Conservation (phyloP, 257 asterid genomes). For the Eucommia ulmoides region DNA sequence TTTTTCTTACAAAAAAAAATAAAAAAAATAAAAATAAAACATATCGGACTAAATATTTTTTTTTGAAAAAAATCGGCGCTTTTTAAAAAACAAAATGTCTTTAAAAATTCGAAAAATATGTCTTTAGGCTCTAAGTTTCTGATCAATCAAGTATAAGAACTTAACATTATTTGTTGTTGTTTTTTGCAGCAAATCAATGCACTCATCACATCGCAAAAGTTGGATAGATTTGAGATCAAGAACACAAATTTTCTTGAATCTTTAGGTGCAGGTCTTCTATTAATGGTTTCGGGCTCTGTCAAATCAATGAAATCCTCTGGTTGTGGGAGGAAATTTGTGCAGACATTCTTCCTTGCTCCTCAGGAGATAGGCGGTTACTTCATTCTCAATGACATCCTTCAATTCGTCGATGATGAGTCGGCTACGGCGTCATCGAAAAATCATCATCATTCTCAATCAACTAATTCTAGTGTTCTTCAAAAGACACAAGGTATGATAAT, state of each 20-base stretch:
- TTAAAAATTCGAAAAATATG: too few species aligned
- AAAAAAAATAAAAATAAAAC: too few species aligned
- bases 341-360: conserved; percentile 93
- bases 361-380: conserved; percentile 88
- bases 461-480: conserved; percentile 30
- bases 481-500: conserved; percentile 51
- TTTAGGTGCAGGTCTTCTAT: conserved; percentile 82
- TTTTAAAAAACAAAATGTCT: too few species aligned
- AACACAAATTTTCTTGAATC: conserved; percentile 84
- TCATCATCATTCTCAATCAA: conserved; percentile 44
- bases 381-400: conserved; percentile 80
- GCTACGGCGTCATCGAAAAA: conserved; percentile 43
- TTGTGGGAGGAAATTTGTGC: conserved; percentile 71
- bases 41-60: too few species aligned
- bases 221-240: conserved; percentile 64
- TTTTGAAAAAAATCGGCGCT: too few species aligned
- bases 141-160: too few species aligned
- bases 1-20: too few species aligned
- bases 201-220: conserved; percentile 61
- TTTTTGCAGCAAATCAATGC: conserved; percentile 80
- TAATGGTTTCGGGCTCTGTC: conserved; percentile 89
- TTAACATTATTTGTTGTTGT: too few species aligned
- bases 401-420: conserved; percentile 74
- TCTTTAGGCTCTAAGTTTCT: too few species aligned
- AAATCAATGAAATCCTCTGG: conserved; percentile 36